A percentile compares a stretch with the other conserved stretches of the same genome.
These are phyloP conservation scores for Monosporascus sp. DNA, from an alignment of 2,329 filamentous ascomycete genomes.

Conservation along the genomic window DNA sequence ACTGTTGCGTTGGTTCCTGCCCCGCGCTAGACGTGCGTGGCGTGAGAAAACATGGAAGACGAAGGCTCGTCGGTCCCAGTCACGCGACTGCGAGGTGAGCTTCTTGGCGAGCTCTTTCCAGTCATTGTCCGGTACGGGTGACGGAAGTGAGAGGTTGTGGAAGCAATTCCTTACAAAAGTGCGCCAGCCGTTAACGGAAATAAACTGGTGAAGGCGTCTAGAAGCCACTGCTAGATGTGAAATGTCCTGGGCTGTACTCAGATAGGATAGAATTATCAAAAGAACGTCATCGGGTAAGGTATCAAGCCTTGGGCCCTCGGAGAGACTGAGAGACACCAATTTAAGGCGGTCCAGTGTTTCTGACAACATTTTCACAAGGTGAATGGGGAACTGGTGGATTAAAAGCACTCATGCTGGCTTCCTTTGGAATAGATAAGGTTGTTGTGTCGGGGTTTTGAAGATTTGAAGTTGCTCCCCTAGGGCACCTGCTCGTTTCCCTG, in stretches of 20 bases:
- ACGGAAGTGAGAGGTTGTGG: constrained; percentile 31
- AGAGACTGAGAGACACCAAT: constrained; percentile 10
- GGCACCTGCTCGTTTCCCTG: too few relatives aligned
- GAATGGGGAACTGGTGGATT: too few relatives aligned
- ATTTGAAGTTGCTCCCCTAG: too few relatives aligned
- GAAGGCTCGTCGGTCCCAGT: constrained; percentile 45
- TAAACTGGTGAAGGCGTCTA: constrained; percentile 32
- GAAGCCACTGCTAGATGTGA: constrained; percentile 36
- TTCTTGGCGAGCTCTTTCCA: constrained; percentile 34
- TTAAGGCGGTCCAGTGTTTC: background rate
- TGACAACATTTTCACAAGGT: too few relatives aligned
- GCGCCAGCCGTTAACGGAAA: constrained; percentile 42
- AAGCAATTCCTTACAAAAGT: constrained; percentile 43
- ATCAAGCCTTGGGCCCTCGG: constrained; percentile 28
- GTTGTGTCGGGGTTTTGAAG: too few relatives aligned
- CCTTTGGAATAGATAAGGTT: too few relatives aligned
- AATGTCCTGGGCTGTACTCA: constrained; percentile 45
- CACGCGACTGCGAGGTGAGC: constrained; percentile 45
- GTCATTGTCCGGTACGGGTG: constrained; percentile 15
- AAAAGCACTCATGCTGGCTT: too few relatives aligned
- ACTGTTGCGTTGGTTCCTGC: background rate
- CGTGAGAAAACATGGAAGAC: constrained; percentile 31
- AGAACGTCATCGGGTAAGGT: constrained; percentile 46
- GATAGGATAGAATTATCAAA: constrained; percentile 40
- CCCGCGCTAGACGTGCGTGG: background rate